Percentiles rank a stretch among this genome's conserved stretches.
Evolutionary conservation across 495 filamentous ascomycete species (phyloP).

Genomic region (Pseudoneurospora amorphoporcata): DNA sequence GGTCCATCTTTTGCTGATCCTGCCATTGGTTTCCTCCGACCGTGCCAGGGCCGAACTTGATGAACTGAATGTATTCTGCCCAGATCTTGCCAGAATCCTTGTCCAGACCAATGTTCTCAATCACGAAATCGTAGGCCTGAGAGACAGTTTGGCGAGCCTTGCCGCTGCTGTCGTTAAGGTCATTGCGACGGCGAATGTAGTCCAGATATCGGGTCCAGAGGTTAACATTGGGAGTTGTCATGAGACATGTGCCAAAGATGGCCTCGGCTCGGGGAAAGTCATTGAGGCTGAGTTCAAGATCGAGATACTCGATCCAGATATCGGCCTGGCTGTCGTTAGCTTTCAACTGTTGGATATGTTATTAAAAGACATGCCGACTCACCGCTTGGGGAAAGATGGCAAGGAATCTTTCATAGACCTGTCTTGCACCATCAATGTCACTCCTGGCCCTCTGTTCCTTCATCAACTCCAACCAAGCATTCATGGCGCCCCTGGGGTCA

Average conservation of each 20-base stretch:
- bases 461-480: constrained; percentile 83
- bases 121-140: constrained; percentile 80
- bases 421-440: constrained; percentile 71
- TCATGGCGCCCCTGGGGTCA: constrained; percentile 81
- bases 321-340: constrained; percentile 56
- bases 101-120: constrained; percentile 84
- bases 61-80: constrained; percentile 86
- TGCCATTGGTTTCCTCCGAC: constrained; percentile 85
- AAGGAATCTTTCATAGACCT: constrained; percentile 76
- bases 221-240: constrained; percentile 63
- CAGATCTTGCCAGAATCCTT: constrained; percentile 85
- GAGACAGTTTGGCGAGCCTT: constrained; percentile 63
- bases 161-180: constrained; percentile 71
- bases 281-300: constrained; percentile 78
- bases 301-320: constrained; percentile 73
- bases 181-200: constrained; percentile 85
- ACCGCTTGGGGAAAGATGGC: constrained; percentile 81
- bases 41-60: constrained; percentile 73
- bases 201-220: constrained; percentile 92
- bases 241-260: constrained; percentile 67
- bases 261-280: constrained; percentile 66
- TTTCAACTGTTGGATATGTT: not conserved
- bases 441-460: constrained; percentile 71
- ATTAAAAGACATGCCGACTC: constrained; percentile 39
- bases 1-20: constrained; percentile 95